These are phyloP conservation scores for Ziziphus jujuba DNA, from an alignment of 306 rosid species.

Conservation along the genomic window DNA sequence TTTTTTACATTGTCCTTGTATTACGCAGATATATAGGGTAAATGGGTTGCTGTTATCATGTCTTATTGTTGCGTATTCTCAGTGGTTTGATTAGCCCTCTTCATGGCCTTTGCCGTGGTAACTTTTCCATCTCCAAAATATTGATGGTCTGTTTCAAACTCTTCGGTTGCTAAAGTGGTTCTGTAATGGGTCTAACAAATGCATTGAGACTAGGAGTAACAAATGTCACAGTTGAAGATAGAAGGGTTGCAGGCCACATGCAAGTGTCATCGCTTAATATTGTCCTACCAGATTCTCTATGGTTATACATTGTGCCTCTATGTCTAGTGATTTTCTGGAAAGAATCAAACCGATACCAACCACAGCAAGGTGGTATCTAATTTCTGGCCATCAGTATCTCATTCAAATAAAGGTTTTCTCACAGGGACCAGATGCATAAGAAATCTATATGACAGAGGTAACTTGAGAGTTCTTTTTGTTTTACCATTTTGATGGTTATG, in stretches of 20 bases:
- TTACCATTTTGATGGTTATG: constrained; percentile 16
- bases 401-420: constrained; percentile 79
- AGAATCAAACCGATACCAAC: constrained; percentile 49
- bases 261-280: constrained; percentile 86
- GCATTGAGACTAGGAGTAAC: constrained; percentile 74
- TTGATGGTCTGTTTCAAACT: constrained; percentile 83
- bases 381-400: constrained; percentile 80
- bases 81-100: constrained; percentile 23
- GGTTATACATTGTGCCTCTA: constrained; percentile 52
- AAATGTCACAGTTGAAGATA: constrained; percentile 74
- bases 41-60: constrained; percentile 4
- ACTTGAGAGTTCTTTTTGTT: constrained; percentile 21
- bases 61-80: constrained; percentile 17
- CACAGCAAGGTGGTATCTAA: constrained; percentile 59
- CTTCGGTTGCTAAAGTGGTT: constrained; percentile 73
- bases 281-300: constrained; percentile 68
- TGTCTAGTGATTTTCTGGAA: constrained; percentile 52
- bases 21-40: not conserved
- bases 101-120: constrained; percentile 58
- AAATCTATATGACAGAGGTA: constrained; percentile 88
- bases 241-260: constrained; percentile 76
- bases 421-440: constrained; percentile 62
- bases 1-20: not conserved
- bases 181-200: constrained; percentile 56
- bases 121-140: constrained; percentile 83